These are phyloP conservation scores for Eucalyptus marginata DNA, from an alignment of 345 rosid genomes.

Conservation along the genomic window DNA sequence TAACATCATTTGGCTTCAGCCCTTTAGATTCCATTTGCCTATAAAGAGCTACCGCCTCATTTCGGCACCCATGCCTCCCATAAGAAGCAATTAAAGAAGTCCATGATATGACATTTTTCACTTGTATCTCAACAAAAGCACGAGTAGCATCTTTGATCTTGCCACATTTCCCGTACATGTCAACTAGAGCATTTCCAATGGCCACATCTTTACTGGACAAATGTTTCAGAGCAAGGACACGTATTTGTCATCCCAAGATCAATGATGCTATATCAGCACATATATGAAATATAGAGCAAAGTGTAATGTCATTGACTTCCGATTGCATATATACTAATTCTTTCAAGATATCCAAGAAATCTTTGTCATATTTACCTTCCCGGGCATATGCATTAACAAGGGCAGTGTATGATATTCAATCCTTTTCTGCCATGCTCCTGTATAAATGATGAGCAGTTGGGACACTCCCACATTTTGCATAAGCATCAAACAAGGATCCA, in stretches of 20 bases:
- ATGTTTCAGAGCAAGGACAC: conserved; percentile 36
- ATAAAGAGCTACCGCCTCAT: conserved; percentile 40
- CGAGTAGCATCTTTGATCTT: conserved; percentile 39
- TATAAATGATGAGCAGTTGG: conserved; percentile 27
- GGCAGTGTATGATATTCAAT: conserved; percentile 51
- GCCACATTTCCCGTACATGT: conserved; percentile 76
- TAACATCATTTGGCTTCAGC: conserved; percentile 53
- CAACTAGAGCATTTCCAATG: conserved; percentile 51
- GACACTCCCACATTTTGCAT: conserved; percentile 47
- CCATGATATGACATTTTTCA: conserved; percentile 61
- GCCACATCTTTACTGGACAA: conserved; percentile 28
- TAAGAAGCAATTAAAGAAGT: conserved; percentile 60
- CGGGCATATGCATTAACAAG: conserved; percentile 45
- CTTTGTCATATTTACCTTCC: not conserved
- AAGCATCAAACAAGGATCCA: conserved; percentile 49
- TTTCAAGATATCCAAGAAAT: conserved; percentile 41
- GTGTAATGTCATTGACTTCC: conserved; percentile 36
- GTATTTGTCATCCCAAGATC: conserved; percentile 54
- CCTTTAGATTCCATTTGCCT: conserved; percentile 41
- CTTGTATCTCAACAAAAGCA: conserved; percentile 35
- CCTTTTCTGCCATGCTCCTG: conserved; percentile 21
- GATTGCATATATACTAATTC: conserved; percentile 28
- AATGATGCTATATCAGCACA: conserved; percentile 38
- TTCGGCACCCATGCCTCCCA: conserved; percentile 49
- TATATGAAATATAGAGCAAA: conserved; percentile 47